Evolutionary conservation across 108 stramenopile genomes (phyloP), one percentile per base, ranked within the genome.

Genomic region (Skeletonema marinoi): DNA sequence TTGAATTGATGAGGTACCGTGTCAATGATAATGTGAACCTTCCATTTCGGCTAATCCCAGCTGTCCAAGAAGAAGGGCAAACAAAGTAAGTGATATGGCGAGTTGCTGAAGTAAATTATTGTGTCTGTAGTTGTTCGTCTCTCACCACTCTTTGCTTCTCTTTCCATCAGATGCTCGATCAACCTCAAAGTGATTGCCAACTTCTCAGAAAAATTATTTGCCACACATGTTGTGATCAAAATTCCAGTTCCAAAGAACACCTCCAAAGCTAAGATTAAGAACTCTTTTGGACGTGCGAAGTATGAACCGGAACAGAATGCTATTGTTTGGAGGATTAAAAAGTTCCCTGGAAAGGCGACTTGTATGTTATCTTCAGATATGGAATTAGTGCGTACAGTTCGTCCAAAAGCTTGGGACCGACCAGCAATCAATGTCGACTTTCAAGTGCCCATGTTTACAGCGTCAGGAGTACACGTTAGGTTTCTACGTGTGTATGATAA

Each of bases 1-100:
- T 98, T 78, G 98, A 99, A 82, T 84, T 99, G 66, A 99, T 99
- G 99, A 78, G 93, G 66, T 99, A 98, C 86, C 94, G 98, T 36
- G 96, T 99, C 63, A 94, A 93, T 25, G 97, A 97, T 84, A 97
- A 97, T 77, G 94, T 99, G 65, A 95, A 96, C 73, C 85, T 97
- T 25, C 98, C 98, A 11, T 98, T 99, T 65, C 84, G 96, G 46
- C 76, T 99, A 30, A 94, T 99, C 70, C 98, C 99, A 12, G 96
- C 96, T 38, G 96, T 99, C n/a, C 93, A 97, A 75, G 98, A 99
- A 87, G 93, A 94, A 67, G 93, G 93, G 7, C 80, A 95, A 39
- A 93, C 94, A n/a, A 92, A 89, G 92, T 93, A 66, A 85, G 89
- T 86, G n/a, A 17, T 61, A n/a, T 38, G 12, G 16, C 44, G n/a